phyloP scores from a whole-genome alignment of 768 basidiomycete genomes.

The Suillus subluteus region DNA sequence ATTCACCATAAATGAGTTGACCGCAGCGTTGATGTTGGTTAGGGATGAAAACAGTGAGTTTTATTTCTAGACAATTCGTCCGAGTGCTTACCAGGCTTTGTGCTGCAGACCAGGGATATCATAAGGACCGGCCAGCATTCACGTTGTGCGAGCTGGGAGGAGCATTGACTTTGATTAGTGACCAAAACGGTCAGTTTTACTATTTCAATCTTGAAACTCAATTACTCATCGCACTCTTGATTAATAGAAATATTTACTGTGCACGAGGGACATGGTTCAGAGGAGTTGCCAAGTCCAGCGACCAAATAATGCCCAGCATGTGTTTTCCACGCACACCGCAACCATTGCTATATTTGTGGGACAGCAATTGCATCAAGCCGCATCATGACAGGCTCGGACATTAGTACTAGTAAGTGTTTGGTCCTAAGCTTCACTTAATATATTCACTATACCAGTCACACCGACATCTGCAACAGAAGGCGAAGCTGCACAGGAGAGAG shows the following conservation, averaged over 20 bases:
- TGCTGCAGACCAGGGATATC: background rate
- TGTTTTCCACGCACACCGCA: background rate
- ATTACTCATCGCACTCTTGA: background rate
- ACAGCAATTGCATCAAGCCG: background rate
- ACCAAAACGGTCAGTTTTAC: background rate
- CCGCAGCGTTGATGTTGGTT: background rate
- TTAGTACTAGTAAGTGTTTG: no score
- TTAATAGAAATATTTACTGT: background rate
- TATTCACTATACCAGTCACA: no score
- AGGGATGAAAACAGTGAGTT: background rate
- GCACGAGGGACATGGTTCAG: background rate
- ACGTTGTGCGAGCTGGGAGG: background rate
- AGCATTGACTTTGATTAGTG: background rate
- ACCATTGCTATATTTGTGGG: background rate
- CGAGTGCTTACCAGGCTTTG: background rate
- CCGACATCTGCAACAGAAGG: background rate
- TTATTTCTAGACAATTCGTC: background rate
- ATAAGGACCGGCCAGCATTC: background rate
- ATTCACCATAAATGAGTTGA: background rate
- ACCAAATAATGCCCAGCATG: background rate
- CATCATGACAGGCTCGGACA: background rate
- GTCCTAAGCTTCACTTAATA: no score
- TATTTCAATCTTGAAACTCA: background rate
- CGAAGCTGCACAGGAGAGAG: background rate
- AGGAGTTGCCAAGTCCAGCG: background rate